Evolutionary conservation across 306 rosid species (phyloP).

Genomic region (Casuarina cunninghamiana): DNA sequence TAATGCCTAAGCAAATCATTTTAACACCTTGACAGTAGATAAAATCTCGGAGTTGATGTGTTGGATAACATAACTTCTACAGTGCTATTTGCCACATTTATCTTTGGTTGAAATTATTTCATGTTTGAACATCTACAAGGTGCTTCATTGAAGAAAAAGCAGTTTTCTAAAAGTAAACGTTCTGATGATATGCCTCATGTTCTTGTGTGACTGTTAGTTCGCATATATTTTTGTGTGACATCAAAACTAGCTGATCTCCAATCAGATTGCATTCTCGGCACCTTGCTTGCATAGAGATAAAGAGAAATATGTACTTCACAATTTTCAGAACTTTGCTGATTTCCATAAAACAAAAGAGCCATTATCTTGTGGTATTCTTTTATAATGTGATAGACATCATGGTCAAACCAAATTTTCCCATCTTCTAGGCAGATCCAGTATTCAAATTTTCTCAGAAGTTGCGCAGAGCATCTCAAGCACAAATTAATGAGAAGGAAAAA

Average conservation of each 20-base stretch:
- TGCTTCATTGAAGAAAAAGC: not conserved
- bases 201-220: not conserved
- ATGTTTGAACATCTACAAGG: not conserved
- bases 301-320: not conserved
- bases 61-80: not conserved
- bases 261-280: not conserved
- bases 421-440: not conserved
- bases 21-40: not conserved
- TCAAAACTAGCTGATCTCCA: not conserved
- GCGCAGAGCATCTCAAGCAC: slow-evolving; percentile 4
- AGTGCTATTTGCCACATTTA: not conserved
- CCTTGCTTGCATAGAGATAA: not conserved
- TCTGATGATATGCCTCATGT: not conserved
- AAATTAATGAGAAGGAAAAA: not conserved
- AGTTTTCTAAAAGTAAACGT: not conserved
- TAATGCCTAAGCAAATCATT: slow-evolving; percentile 3
- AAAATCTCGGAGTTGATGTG: not conserved
- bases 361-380: not conserved
- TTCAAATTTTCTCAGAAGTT: slow-evolving; percentile 4
- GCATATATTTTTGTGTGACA: not conserved
- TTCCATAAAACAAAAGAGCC: not conserved
- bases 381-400: not conserved
- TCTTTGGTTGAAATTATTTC: not conserved
- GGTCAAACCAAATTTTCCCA: not conserved
- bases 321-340: not conserved